Conservation (phyloP, 176 grass and related monocot species). For the Oryza glaberrima region DNA sequence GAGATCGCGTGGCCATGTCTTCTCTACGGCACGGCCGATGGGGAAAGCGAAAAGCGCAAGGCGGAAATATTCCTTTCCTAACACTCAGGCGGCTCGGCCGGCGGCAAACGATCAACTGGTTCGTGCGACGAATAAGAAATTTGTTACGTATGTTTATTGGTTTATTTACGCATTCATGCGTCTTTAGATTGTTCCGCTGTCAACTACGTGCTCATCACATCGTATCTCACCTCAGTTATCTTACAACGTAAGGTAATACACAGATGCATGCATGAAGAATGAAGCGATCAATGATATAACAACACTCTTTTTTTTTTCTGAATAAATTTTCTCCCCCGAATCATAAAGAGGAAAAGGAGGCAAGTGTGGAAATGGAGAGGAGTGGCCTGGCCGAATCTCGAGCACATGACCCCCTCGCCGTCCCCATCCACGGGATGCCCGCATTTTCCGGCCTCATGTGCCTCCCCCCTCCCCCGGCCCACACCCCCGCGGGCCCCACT, state of each 20-base stretch:
- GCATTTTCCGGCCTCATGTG: conserved; percentile 71
- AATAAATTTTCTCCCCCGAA: background rate
- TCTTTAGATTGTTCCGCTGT: background rate
- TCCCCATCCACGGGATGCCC: conserved; percentile 63
- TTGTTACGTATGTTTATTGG: background rate
- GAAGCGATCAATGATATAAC: background rate
- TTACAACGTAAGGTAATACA: background rate
- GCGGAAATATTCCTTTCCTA: background rate
- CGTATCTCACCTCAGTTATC: background rate
- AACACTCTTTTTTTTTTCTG: background rate
- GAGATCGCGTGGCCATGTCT: background rate
- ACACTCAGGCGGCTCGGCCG: background rate
- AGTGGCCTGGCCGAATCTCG: conserved; percentile 54
- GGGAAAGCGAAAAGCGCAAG: background rate
- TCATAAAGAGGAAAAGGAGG: background rate
- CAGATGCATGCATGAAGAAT: background rate
- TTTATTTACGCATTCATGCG: background rate
- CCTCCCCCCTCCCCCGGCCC: background rate
- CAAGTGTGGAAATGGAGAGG: background rate
- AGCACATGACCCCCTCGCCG: conserved; percentile 54
- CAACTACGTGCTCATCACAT: background rate
- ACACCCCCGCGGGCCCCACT: conserved; percentile 27
- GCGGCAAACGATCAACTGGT: background rate
- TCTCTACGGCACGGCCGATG: background rate
- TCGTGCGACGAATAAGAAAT: background rate